Evolutionary conservation across 169 alveolate genomes (phyloP).

Genomic region (Cryptosporidium felis): DNA sequence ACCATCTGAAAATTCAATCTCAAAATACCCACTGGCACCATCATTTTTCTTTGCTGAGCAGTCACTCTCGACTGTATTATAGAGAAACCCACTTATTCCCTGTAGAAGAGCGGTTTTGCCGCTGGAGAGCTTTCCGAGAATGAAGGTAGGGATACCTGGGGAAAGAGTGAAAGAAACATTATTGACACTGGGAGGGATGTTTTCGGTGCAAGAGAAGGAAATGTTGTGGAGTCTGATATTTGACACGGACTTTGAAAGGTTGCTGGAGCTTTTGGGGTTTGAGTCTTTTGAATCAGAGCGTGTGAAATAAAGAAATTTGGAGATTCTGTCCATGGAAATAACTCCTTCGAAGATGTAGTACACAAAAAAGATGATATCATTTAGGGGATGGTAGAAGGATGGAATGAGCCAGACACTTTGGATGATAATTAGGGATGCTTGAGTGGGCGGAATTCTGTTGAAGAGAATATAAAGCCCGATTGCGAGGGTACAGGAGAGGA

Average conservation of each 20-base stretch:
- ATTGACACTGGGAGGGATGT: background rate
- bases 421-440: constrained; percentile 47
- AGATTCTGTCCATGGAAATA: constrained; percentile 41
- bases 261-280: background rate
- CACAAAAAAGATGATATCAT: constrained; percentile 8
- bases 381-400: constrained; percentile 48
- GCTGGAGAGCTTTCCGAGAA: constrained; percentile 17
- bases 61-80: background rate
- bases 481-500: constrained; percentile 5
- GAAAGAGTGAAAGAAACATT: background rate
- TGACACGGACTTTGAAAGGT: too few species aligned
- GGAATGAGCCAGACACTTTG: constrained; percentile 67
- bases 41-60: too few species aligned
- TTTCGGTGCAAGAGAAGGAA: background rate
- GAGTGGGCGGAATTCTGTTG: constrained; percentile 8
- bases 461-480: constrained; percentile 31
- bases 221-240: background rate
- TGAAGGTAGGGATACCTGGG: constrained; percentile 19
- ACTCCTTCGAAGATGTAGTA: constrained; percentile 35
- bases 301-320: constrained; percentile 25
- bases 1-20: background rate
- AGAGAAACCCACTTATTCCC: constrained; percentile 36
- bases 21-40: background rate
- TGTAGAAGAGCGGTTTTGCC: constrained; percentile 62
- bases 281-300: background rate